Evolutionary conservation across 768 basidiomycete species (phyloP).

Genomic region (Amanita rubescens): DNA sequence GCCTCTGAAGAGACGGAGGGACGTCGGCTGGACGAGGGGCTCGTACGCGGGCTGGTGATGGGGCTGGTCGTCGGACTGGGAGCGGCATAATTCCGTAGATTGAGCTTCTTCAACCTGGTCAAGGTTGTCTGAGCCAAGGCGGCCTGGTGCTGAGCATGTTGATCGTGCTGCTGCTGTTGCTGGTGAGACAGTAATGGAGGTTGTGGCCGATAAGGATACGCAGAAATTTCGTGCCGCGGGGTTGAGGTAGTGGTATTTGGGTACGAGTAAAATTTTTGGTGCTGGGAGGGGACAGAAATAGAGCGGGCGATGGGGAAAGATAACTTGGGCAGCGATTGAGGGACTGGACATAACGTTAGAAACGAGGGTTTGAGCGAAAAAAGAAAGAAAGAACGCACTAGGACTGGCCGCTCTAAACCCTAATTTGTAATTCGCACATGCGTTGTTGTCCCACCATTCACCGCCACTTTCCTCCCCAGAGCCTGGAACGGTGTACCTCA

Average conservation of each 20-base stretch:
- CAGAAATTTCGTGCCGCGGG: conserved; percentile 3
- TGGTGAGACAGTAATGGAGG: too few species aligned
- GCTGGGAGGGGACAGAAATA: background rate
- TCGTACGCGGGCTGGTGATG: background rate
- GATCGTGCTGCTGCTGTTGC: conserved; percentile 7
- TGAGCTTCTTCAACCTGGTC: conserved; percentile 29
- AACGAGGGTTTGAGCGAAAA: too few species aligned
- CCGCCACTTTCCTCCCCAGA: conserved; percentile 6
- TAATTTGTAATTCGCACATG: conserved; percentile 68
- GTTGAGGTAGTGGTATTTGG: conserved; percentile 6
- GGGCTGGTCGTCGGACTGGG: conserved; percentile 17
- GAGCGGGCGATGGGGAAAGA: background rate
- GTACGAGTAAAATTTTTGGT: conserved; percentile 8
- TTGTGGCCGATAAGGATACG: conserved; percentile 3
- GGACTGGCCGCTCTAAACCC: conserved; percentile 37
- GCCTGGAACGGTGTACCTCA: conserved; percentile 35
- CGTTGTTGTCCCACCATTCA: conserved; percentile 96
- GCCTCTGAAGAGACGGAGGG: background rate
- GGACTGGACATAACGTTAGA: background rate
- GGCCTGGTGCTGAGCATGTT: conserved; percentile 9
- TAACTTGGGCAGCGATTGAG: conserved; percentile 8
- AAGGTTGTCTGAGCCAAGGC: conserved; percentile 28
- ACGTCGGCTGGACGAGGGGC: background rate
- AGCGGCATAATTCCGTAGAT: conserved; percentile 44
- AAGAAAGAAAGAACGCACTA: background rate